A percentile compares a stretch with the other conserved stretches of the same genome.
These are phyloP conservation scores for Alternaria solani DNA, from an alignment of 2,329 filamentous ascomycete genomes.

Conservation along the genomic window DNA sequence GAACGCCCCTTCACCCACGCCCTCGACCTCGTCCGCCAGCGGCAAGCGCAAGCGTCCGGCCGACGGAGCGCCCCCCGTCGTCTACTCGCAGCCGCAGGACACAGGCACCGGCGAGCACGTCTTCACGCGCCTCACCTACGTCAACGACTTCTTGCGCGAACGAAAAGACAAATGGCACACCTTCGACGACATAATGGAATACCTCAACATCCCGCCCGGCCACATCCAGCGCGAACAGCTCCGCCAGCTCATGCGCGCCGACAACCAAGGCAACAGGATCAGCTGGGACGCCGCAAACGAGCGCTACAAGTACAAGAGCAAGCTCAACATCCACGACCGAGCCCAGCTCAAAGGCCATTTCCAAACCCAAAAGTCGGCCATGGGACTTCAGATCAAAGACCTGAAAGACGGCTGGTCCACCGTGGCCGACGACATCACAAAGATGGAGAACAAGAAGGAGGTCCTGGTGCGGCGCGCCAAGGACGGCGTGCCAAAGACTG, in stretches of 20 bases:
- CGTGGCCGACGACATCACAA: constrained; percentile 79
- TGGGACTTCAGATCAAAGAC: constrained; percentile 84
- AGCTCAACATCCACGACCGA: constrained; percentile 81
- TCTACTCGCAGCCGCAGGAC: constrained; percentile 78
- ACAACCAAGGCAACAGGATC: constrained; percentile 68
- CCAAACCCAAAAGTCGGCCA: constrained; percentile 80
- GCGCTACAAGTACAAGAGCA: constrained; percentile 83
- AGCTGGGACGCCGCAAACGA: constrained; percentile 66
- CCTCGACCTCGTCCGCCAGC: constrained; percentile 49
- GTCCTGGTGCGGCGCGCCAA: constrained; percentile 89
- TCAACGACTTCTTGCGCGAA: constrained; percentile 69
- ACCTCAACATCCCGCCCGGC: constrained; percentile 74
- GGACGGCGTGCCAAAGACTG: constrained; percentile 82
- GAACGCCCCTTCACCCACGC: constrained; percentile 70
- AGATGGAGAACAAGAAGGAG: constrained; percentile 79
- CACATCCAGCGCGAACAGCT: constrained; percentile 66
- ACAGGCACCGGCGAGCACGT: constrained; percentile 80
- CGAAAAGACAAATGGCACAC: constrained; percentile 70
- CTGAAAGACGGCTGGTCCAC: constrained; percentile 95
- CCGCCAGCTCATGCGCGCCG: constrained; percentile 68
- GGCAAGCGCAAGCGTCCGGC: constrained; percentile 66
- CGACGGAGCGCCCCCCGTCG: constrained; percentile 57
- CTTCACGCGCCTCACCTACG: constrained; percentile 87
- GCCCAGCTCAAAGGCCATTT: constrained; percentile 81
- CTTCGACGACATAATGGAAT: constrained; percentile 79